Evolutionary conservation across 208 protist species (phyloP).

Genomic region (Leishmania tarentolae): DNA sequence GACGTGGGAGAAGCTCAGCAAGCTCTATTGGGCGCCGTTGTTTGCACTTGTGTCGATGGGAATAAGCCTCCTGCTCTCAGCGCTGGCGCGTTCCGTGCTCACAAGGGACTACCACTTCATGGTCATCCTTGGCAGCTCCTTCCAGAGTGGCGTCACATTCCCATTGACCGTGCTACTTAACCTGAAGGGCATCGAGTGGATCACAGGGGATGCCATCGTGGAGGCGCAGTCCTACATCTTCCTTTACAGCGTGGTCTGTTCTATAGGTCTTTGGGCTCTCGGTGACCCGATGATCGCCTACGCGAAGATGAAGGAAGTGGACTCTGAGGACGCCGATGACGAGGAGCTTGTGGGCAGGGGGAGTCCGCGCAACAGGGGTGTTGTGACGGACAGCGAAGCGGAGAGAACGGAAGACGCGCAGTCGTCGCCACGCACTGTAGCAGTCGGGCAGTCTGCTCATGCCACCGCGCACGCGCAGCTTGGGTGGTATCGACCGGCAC

Average conservation of each 20-base stretch:
- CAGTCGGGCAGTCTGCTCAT: conserved; percentile 10
- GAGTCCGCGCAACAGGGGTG: conserved; percentile 8
- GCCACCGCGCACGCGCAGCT: conserved; percentile 45
- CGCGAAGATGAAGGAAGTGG: conserved; percentile 30
- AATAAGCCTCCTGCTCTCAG: conserved; percentile 38
- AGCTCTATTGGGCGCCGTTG: conserved; percentile 68
- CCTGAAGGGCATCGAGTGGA: conserved; percentile 70
- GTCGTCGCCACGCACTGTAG: not conserved
- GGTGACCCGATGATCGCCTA: conserved; percentile 45
- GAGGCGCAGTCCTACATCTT: conserved; percentile 66
- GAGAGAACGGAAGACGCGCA: not conserved
- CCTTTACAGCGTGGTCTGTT: conserved; percentile 72
- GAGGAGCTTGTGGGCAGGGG: not conserved
- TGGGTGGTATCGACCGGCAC: conserved; percentile 40
- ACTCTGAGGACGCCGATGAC: conserved; percentile 3
- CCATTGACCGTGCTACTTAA: conserved; percentile 54
- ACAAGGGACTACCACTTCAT: conserved; percentile 51
- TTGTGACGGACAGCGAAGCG: conserved; percentile 3
- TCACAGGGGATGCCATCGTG: conserved; percentile 26
- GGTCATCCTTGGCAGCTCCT: conserved; percentile 60
- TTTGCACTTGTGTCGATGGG: conserved; percentile 47
- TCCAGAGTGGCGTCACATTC: conserved; percentile 78
- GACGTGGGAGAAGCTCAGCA: conserved; percentile 49
- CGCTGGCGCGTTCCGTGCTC: conserved; percentile 33
- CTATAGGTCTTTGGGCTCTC: conserved; percentile 58